Evolutionary conservation across 108 stramenopile genomes (phyloP).

Genomic region (Thalassiosira profunda): DNA sequence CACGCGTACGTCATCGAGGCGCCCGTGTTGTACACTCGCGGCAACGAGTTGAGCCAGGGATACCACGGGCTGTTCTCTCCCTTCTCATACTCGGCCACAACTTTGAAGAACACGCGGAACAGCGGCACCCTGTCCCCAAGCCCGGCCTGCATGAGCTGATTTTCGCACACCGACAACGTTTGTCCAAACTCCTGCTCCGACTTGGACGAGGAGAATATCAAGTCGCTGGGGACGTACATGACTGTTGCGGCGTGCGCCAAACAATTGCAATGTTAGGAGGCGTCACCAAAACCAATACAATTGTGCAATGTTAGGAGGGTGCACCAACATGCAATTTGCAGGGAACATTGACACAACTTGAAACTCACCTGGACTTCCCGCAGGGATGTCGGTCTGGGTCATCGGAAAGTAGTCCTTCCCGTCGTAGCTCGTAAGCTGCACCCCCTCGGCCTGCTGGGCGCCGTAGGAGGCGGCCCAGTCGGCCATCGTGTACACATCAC

Average conservation of each 20-base stretch:
- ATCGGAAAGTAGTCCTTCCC: constrained; percentile 50
- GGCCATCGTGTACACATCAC: constrained; percentile 48
- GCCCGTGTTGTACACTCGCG: constrained; percentile 48
- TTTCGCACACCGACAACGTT: constrained; percentile 16
- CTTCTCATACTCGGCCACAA: constrained; percentile 38
- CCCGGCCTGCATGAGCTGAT: constrained; percentile 32
- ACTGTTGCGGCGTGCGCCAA: too few relatives aligned
- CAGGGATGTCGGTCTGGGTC: constrained; percentile 40
- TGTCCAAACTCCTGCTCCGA: constrained; percentile 37
- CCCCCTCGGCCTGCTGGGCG: constrained; percentile 48
- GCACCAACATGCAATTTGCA: too few relatives aligned
- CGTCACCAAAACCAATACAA: too few relatives aligned
- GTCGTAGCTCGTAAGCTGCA: constrained; percentile 44
- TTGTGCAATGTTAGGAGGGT: too few relatives aligned
- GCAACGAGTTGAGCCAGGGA: constrained; percentile 47
- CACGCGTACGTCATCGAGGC: constrained; percentile 54
- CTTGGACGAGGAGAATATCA: constrained; percentile 34
- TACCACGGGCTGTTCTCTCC: constrained; percentile 42
- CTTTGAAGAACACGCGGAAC: constrained; percentile 46
- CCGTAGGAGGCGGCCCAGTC: constrained; percentile 49
- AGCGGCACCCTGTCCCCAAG: constrained; percentile 41
- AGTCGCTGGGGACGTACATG: constrained; percentile 42
- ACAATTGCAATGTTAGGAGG: too few relatives aligned
- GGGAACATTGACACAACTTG: too few relatives aligned
- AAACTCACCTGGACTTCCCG: constrained; percentile 37